phyloP scores from a whole-genome alignment of 2,329 filamentous ascomycete species.

The Ophiosphaerella narmari region DNA sequence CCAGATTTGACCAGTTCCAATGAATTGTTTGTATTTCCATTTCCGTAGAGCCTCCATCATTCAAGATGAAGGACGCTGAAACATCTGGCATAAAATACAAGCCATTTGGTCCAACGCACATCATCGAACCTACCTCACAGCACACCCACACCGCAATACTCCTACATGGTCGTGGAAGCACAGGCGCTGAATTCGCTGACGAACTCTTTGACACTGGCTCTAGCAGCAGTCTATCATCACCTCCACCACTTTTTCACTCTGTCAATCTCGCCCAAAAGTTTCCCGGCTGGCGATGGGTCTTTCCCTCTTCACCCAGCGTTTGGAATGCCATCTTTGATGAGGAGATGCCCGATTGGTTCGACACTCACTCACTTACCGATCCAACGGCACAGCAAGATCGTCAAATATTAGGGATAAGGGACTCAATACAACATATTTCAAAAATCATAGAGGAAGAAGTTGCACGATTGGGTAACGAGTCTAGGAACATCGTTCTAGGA shows the following conservation, averaged over 20 bases:
- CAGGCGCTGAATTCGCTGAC: slow-evolving; percentile 44
- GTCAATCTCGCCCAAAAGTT: slow-evolving; percentile 49
- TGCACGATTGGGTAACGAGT: slow-evolving; percentile 8
- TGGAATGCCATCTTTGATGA: slow-evolving; percentile 31
- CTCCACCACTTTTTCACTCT: slow-evolving; percentile 35
- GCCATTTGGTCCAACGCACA: slow-evolving; percentile 2
- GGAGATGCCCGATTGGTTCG: slow-evolving; percentile 55
- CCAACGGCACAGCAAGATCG: slow-evolving; percentile 51
- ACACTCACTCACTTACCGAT: slow-evolving; percentile 53
- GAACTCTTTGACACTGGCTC: neutral
- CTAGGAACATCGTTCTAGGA: slow-evolving; percentile 16
- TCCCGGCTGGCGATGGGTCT: slow-evolving; percentile 57
- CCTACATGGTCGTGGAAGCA: slow-evolving; percentile 53
- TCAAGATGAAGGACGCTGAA: too few species aligned
- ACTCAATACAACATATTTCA: slow-evolving; percentile 44
- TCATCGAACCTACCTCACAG: slow-evolving; percentile 5
- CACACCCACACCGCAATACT: slow-evolving; percentile 56
- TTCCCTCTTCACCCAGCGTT: slow-evolving; percentile 50
- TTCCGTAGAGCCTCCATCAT: too few species aligned
- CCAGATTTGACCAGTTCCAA: too few species aligned
- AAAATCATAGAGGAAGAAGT: slow-evolving; percentile 16
- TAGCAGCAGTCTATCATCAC: too few species aligned
- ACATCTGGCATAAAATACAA: too few species aligned
- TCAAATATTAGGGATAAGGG: slow-evolving; percentile 49
- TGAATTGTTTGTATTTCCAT: too few species aligned